Percentiles rank a stretch among this genome's conserved stretches.
Conservation (phyloP, 2,329 filamentous ascomycete species). For the Fusarium continuum region DNA sequence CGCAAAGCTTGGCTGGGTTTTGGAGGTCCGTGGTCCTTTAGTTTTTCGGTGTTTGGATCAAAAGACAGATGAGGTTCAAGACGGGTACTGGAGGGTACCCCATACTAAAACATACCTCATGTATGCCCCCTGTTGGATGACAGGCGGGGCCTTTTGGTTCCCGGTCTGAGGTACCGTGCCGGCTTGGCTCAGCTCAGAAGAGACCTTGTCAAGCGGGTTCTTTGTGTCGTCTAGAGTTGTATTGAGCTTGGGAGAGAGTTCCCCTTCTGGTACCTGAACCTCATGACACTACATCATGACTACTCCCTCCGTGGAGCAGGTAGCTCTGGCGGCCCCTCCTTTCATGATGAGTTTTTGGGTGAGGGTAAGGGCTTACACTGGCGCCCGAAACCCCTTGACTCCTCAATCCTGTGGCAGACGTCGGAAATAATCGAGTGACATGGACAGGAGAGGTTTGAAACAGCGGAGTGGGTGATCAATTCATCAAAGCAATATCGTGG, state of each 20-base stretch:
- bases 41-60: constrained; percentile 14
- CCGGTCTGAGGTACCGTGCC: constrained; percentile 25
- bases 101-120: constrained; percentile 28
- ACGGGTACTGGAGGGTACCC: constrained; percentile 26
- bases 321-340: constrained; percentile 28
- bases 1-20: constrained; percentile 28
- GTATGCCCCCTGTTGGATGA: constrained; percentile 23
- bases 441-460: constrained; percentile 8
- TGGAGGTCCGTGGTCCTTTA: constrained; percentile 1
- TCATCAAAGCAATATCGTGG: background rate
- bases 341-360: constrained; percentile 23
- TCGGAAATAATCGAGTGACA: constrained; percentile 22
- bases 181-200: constrained; percentile 23
- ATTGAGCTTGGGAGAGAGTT: constrained; percentile 16
- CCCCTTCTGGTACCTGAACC: constrained; percentile 29
- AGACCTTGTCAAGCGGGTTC: constrained; percentile 21
- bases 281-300: constrained; percentile 32
- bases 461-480: constrained; percentile 19
- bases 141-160: constrained; percentile 18
- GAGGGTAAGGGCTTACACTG: constrained; percentile 28
- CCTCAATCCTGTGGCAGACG: background rate
- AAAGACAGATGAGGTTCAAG: constrained; percentile 5
- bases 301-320: constrained; percentile 21
- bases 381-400: constrained; percentile 14
- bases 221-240: constrained; percentile 1